phyloP scores from a whole-genome alignment of 208 protist genomes.

The Crithidia bombi region DNA sequence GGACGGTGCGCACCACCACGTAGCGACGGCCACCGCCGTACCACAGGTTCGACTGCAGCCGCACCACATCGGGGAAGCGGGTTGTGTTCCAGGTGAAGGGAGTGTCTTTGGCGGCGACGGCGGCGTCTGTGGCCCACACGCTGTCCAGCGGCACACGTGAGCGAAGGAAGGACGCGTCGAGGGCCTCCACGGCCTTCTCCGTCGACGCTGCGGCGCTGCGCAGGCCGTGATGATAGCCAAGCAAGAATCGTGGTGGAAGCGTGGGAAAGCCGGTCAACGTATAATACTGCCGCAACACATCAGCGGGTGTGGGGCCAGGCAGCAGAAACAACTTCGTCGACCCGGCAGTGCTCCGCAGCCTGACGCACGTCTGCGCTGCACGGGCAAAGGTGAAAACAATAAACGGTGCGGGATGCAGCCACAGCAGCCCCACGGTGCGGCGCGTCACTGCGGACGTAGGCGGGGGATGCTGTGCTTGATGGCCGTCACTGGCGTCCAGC shows the following conservation, averaged over 20 bases:
- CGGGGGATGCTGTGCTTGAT: not conserved
- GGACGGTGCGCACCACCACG: slow-evolving; percentile 96
- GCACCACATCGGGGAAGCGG: slow-evolving; percentile 90
- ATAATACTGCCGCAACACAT: slow-evolving; percentile 93
- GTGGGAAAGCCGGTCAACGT: slow-evolving; percentile 91
- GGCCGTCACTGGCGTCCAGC: slow-evolving; percentile 1
- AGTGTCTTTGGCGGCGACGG: slow-evolving; percentile 27
- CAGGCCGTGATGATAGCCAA: slow-evolving; percentile 96
- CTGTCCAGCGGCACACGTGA: slow-evolving; percentile 51
- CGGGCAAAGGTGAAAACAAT: slow-evolving; percentile 16
- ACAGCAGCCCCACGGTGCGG: slow-evolving; percentile 49
- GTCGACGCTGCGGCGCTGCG: slow-evolving; percentile 11
- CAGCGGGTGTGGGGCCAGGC: slow-evolving; percentile 76
- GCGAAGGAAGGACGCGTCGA: slow-evolving; percentile 30
- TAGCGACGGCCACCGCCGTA: slow-evolving; percentile 81
- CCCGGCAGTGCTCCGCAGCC: slow-evolving; percentile 77
- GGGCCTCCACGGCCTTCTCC: slow-evolving; percentile 20
- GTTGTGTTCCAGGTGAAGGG: slow-evolving; percentile 55
- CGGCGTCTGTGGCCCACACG: slow-evolving; percentile 27
- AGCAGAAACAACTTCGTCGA: slow-evolving; percentile 95
- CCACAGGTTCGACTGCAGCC: slow-evolving; percentile 85
- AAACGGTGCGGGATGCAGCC: slow-evolving; percentile 45
- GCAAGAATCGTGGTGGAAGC: slow-evolving; percentile 93
- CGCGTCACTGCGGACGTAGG: not conserved
- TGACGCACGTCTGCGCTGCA: slow-evolving; percentile 17